Evolutionary conservation across 441 rosid species (phyloP), one percentile per base, ranked within the genome.

Genomic region (Arabidopsis lyrata): DNA sequence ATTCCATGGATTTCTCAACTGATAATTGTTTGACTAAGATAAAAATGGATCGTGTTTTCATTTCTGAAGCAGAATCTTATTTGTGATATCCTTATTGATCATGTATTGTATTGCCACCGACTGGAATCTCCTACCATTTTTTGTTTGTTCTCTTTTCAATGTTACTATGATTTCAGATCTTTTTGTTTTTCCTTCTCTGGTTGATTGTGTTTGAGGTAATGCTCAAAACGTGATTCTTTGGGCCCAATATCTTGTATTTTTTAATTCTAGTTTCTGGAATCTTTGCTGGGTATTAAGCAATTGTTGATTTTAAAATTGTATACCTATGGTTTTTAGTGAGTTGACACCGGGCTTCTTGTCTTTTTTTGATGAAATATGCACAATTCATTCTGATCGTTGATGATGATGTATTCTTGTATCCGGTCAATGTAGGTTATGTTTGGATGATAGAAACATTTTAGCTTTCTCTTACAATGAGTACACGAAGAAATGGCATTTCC

Each of bases 391-490:
- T 42, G 15, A 52, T 71, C 32, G 0, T 38, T 61, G 18, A 27
- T 50, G 34, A 3, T 73, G 60, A 12, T 56, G 0, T 45, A 22
- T 66, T 77, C 63, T 58, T 75, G 32, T 42, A 27, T 68, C 11
- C 48, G 68, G 54, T 68, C 2, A 22, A 35, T 81, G 76, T 36
- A 91, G 90, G 86, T 84, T 81, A 36, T 82, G 72, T 80, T 81
- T 83, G 77, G 88, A 85, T 81, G 83, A 78, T 74, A 82, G 73
- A 70, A 61, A 78, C 74, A 32, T 63, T 67, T 49, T 76, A 22
- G 59, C 64, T 81, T 68, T 63, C 70, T 75, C 47, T 54, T 83
- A 84, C 85, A 72, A 95, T 95, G 99, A 90, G 70, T 81, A 78
- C 78, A 67, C 82, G 77, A 81, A 75, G 80, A 54, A 77, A 67